A percentile compares a stretch with the other conserved stretches of the same genome.
phyloP scores from a whole-genome alignment of 305 asterid genomes.

The Petunia hybrid region DNA sequence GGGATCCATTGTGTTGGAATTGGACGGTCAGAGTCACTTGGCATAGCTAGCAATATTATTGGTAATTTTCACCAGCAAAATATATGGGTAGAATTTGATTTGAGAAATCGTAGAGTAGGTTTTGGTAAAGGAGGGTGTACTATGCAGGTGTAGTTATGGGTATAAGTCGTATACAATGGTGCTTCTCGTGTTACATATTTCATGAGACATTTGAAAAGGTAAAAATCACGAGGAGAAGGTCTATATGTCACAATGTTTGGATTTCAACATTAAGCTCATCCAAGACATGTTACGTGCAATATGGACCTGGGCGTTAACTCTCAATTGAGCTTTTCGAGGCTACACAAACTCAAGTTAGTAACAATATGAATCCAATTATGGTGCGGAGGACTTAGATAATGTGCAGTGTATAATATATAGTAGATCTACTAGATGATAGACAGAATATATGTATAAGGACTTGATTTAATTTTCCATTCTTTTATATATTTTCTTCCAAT shows the following conservation, averaged over 20 bases:
- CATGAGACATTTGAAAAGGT: background rate
- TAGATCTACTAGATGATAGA: background rate
- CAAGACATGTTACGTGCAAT: background rate
- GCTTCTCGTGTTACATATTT: background rate
- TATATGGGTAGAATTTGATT: conserved; percentile 91
- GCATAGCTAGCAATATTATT: conserved; percentile 72
- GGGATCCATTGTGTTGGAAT: conserved; percentile 77
- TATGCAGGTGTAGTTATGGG: conserved; percentile 24
- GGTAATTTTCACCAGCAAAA: conserved; percentile 90
- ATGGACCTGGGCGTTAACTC: background rate
- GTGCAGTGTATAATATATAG: background rate
- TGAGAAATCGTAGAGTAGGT: conserved; percentile 60
- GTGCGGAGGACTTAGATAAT: background rate
- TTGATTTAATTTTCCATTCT: conserved; percentile 12
- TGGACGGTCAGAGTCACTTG: conserved; percentile 76
- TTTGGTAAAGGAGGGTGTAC: conserved; percentile 77
- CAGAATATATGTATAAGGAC: background rate
- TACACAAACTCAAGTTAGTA: background rate
- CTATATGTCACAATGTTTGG: background rate
- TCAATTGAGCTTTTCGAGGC: background rate
- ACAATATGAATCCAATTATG: background rate
- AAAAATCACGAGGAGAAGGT: background rate
- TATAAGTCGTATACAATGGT: background rate
- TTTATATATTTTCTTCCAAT: background rate
- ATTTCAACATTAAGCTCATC: background rate